A percentile compares a stretch with the other conserved stretches of the same genome.
Evolutionary conservation across 2,329 filamentous ascomycete species (phyloP).

Genomic region (Neonectria punicea): DNA sequence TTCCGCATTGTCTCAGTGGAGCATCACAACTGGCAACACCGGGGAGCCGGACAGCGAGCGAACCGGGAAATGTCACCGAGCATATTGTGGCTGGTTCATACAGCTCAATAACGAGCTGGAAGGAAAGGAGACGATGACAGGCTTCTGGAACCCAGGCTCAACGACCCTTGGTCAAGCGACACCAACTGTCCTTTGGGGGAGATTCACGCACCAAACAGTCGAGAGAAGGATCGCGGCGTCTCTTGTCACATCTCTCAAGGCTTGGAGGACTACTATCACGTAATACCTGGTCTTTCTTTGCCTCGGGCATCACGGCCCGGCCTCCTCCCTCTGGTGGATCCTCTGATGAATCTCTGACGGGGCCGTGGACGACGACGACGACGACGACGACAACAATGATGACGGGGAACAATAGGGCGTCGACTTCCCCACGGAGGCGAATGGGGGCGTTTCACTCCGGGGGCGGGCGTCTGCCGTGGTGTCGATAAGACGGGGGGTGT

Average conservation of each 20-base stretch:
- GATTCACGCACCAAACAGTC: conserved; percentile 18
- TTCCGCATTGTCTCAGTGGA: conserved; percentile 29
- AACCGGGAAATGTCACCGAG: conserved; percentile 1
- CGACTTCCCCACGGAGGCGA: conserved; percentile 17
- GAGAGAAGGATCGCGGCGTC: conserved; percentile 21
- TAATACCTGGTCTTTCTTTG: conserved; percentile 13
- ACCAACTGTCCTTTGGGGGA: conserved; percentile 15
- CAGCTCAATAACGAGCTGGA: conserved; percentile 3
- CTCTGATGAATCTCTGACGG: neutral
- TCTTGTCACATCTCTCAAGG: conserved; percentile 21
- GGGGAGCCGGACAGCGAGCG: conserved; percentile 28
- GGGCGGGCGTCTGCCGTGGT: conserved; percentile 1
- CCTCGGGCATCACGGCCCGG: conserved; percentile 19
- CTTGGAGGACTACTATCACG: neutral
- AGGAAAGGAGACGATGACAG: neutral
- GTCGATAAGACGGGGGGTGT: conserved; percentile 5
- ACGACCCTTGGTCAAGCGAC: neutral
- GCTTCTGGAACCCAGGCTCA: conserved; percentile 7
- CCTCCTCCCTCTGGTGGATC: conserved; percentile 20
- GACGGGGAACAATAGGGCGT: conserved; percentile 6
- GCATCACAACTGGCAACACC: conserved; percentile 22
- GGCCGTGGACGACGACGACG: conserved; percentile 11
- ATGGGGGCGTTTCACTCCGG: conserved; percentile 21
- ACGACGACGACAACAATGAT: neutral
- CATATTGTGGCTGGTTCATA: conserved; percentile 5